Percentiles rank a stretch among this genome's conserved stretches.
These are phyloP conservation scores for Hyaloperonospora brassicae DNA, from an alignment of 352 stramenopile species.

Conservation along the genomic window DNA sequence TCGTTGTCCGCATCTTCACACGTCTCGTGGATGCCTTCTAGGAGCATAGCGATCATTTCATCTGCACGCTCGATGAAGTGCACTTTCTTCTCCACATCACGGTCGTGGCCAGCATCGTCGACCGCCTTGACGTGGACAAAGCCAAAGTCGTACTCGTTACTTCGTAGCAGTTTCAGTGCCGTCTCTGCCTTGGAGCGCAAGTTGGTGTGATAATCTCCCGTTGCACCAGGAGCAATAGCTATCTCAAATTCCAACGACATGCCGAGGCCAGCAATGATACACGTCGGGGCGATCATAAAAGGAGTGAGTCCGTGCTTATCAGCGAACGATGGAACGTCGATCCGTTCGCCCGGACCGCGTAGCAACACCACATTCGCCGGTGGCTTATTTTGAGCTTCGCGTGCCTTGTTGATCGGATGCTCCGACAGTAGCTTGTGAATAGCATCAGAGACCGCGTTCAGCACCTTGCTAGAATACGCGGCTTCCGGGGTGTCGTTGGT, in stretches of 20 bases:
- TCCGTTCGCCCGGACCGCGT: conserved; percentile 74
- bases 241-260: conserved; percentile 83
- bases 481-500: conserved; percentile 58
- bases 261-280: conserved; percentile 80
- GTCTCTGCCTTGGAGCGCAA: conserved; percentile 72
- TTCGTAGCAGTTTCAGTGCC: conserved; percentile 39
- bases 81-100: conserved; percentile 78
- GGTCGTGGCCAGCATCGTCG: conserved; percentile 80
- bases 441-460: conserved; percentile 68
- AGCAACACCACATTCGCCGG: conserved; percentile 83
- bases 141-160: conserved; percentile 54
- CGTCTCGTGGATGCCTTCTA: conserved; percentile 43
- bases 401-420: conserved; percentile 73
- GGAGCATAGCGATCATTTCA: conserved; percentile 62
- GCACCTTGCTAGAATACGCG: conserved; percentile 65
- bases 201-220: conserved; percentile 82
- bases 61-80: conserved; percentile 81
- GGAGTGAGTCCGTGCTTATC: conserved; percentile 71
- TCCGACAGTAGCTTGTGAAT: conserved; percentile 54
- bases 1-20: conserved; percentile 33
- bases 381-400: conserved; percentile 40
- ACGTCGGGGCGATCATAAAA: conserved; percentile 86
- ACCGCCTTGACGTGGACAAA: conserved; percentile 86
- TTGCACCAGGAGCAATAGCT: conserved; percentile 55
- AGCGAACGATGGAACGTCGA: conserved; percentile 75